Percentiles rank a stretch among this genome's conserved stretches.
These are phyloP conservation scores for Primulina tabacum DNA, from an alignment of 257 asterid genomes.

Conservation along the genomic window DNA sequence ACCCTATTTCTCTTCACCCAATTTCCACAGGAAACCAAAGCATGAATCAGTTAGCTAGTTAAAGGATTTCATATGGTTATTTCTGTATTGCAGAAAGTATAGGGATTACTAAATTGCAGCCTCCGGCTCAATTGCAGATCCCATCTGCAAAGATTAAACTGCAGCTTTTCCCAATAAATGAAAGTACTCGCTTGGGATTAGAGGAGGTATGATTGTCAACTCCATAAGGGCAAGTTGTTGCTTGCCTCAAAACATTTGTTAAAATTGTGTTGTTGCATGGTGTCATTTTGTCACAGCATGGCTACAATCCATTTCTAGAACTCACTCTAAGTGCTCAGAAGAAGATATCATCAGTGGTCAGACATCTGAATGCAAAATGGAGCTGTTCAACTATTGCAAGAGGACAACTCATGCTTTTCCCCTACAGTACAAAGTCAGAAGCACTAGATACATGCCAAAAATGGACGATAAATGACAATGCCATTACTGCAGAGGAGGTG, in stretches of 20 bases:
- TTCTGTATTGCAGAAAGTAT: conserved; percentile 29
- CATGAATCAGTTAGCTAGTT: conserved; percentile 17
- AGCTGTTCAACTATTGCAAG: conserved; percentile 38
- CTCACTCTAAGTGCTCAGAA: conserved; percentile 67
- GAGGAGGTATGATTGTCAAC: conserved; percentile 53
- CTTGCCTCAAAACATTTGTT: conserved; percentile 5
- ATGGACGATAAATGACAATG: conserved; percentile 63
- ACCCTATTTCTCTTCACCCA: neutral
- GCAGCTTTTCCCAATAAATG: conserved; percentile 81
- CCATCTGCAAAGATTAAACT: conserved; percentile 65
- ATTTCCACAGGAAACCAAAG: neutral
- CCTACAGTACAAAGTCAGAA: conserved; percentile 47
- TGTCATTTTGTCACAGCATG: conserved; percentile 51
- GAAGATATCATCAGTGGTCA: conserved; percentile 77
- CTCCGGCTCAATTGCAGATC: conserved; percentile 31
- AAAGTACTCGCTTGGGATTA: conserved; percentile 47
- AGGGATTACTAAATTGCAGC: conserved; percentile 27
- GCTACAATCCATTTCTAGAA: conserved; percentile 83
- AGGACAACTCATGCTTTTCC: conserved; percentile 72
- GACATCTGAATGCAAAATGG: conserved; percentile 82
- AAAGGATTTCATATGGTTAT: conserved; percentile 14
- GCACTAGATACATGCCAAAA: conserved; percentile 47
- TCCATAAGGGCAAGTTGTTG: neutral
- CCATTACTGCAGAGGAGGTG: conserved; percentile 67
- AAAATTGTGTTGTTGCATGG: conserved; percentile 1